Base-by-base conservation (phyloP, 2,329 filamentous ascomycete species). In the Ascochyta viciae-villosae region DNA sequence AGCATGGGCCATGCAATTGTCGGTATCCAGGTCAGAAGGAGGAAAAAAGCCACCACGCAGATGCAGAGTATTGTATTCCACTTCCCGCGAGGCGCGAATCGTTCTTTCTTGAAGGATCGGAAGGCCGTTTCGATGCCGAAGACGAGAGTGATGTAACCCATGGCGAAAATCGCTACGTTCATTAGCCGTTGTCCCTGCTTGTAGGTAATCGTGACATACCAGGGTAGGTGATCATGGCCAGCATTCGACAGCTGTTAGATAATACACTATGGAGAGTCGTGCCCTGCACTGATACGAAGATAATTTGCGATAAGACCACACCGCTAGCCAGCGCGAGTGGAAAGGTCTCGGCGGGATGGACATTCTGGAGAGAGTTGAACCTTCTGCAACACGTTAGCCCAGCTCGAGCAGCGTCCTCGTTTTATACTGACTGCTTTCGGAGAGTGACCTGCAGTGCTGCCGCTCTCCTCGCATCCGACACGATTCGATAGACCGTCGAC, bases 61-160 rank as follows among this genome's bases (percentile, higher is more conserved):
- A 87, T 72, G 69, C 87, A 89, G 27, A 86, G 81, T 3, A 80
- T 74, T 24, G 87, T 81, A 33, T 82, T 83, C 82, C 86, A 89
- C 70, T 82, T 86, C 26, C 83, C 80, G 54, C 85, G 81, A 1
- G 82, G 77, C 4, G 83, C 80, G 61, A 90, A 89, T 1, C 86
- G 82, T 41, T 79, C 78, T 41, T 75, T 77, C 61, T 77, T 80
- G 24, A 88, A 70, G 10, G 84, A 82, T 62, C 88, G 80, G 15
- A 85, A 65, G 0, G 84, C 78, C 31, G 84, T 81, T 71, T 91
- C 88, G 54, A 88, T 60, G 13, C 84, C 85, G 62, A 90, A 89
- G 15, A 89, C 80, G 19, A 89, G 67, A 62, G 89, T 87, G 29
- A 87, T 82, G 59, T 83, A 89, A 24, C 87, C 87, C 8, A 86